Conservation (phyloP, 345 rosid genomes). For the Lenwebbia sp. region DNA sequence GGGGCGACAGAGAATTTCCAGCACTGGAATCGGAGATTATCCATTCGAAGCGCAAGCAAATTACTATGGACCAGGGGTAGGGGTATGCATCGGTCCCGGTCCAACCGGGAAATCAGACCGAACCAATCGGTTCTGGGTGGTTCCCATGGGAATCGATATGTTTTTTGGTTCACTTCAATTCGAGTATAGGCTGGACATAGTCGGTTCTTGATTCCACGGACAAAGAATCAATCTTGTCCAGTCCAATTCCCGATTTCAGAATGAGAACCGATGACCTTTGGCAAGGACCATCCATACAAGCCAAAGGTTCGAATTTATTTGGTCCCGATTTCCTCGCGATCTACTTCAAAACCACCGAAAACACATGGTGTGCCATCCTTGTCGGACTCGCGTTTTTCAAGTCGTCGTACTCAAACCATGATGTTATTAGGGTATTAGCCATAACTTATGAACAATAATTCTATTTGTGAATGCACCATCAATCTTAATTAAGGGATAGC, state of each 20-base stretch:
- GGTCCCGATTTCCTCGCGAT: not conserved
- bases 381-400: accelerated
- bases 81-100: not conserved
- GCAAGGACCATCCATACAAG: accelerated
- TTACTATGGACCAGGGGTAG: not conserved
- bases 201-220: not conserved
- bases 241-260: accelerated
- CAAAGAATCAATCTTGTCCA: not conserved
- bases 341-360: not conserved
- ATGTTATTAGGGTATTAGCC: not conserved
- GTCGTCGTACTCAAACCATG: not conserved
- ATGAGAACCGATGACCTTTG: not conserved
- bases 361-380: not conserved
- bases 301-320: not conserved
- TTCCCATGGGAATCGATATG: accelerated
- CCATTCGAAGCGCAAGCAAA: not conserved
- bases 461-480: not conserved
- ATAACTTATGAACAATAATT: not conserved
- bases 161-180: not conserved
- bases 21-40: not conserved
- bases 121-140: not conserved
- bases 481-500: not conserved
- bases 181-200: not conserved
- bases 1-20: not conserved
- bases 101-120: not conserved